phyloP scores from a whole-genome alignment of 148 eudicot genomes.

The Cornus suecica region DNA sequence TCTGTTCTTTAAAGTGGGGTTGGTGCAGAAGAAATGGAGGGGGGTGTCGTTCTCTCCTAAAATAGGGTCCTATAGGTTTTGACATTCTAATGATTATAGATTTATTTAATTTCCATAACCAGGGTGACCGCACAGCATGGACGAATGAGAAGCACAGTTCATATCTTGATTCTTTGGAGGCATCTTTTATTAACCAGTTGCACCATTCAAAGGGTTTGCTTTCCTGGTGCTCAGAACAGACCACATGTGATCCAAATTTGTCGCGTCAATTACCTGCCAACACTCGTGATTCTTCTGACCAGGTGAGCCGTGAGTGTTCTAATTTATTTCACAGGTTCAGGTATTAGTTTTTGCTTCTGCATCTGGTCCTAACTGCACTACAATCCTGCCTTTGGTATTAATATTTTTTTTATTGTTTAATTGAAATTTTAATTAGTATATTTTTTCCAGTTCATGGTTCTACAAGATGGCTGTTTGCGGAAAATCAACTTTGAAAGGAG shows the following conservation, averaged over 20 bases:
- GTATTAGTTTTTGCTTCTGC: not conserved
- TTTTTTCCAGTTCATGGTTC: constrained; percentile 20
- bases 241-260: not conserved
- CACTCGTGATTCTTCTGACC: not conserved
- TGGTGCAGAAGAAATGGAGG: not conserved
- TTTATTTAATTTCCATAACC: not conserved
- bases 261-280: not conserved
- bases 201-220: constrained; percentile 22
- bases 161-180: constrained; percentile 28
- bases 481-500: constrained; percentile 15
- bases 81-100: not conserved
- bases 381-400: not conserved
- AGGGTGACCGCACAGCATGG: constrained; percentile 21
- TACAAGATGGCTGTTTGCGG: constrained; percentile 19
- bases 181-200: constrained; percentile 30
- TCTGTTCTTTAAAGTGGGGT: not conserved
- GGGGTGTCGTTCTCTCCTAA: not conserved
- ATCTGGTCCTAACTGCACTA: not conserved
- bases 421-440: not conserved
- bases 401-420: not conserved
- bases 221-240: constrained; percentile 8
- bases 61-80: not conserved
- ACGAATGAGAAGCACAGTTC: constrained; percentile 28
- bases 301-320: constrained; percentile 14
- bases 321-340: not conserved